These are phyloP conservation scores for Barnettozyma salicaria DNA, from an alignment of 805 yeast species.

Conservation along the genomic window DNA sequence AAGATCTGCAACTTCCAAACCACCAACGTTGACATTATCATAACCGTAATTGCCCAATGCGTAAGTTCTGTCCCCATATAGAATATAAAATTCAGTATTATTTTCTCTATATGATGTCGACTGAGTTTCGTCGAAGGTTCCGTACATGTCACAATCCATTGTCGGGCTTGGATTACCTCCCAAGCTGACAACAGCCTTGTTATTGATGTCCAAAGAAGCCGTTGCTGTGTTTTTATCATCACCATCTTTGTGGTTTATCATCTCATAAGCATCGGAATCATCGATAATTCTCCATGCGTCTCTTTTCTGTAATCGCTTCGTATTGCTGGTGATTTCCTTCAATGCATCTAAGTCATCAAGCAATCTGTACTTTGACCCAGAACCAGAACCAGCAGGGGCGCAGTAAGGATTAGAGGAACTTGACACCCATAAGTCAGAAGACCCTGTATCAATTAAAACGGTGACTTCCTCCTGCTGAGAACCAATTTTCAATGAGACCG, in stretches of 20 bases:
- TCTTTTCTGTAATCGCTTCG: constrained; percentile 5
- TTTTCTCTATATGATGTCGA: constrained; percentile 32
- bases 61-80: constrained; percentile 43
- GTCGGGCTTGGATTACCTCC: constrained; percentile 19
- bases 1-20: constrained; percentile 42
- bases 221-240: not conserved
- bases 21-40: constrained; percentile 55
- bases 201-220: constrained; percentile 6
- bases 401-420: constrained; percentile 44
- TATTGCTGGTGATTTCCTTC: not conserved
- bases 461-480: constrained; percentile 49
- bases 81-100: constrained; percentile 34
- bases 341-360: constrained; percentile 9
- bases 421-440: constrained; percentile 67
- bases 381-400: constrained; percentile 7
- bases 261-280: constrained; percentile 5
- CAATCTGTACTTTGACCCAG: constrained; percentile 11
- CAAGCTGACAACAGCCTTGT: constrained; percentile 8
- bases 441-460: constrained; percentile 69
- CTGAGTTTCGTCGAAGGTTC: constrained; percentile 31
- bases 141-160: constrained; percentile 34
- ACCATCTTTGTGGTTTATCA: not conserved
- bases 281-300: constrained; percentile 8
- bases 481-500: constrained; percentile 46
- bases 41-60: constrained; percentile 35